Conservation (phyloP, 495 filamentous ascomycete genomes). For the Trichoderma gamsii region DNA sequence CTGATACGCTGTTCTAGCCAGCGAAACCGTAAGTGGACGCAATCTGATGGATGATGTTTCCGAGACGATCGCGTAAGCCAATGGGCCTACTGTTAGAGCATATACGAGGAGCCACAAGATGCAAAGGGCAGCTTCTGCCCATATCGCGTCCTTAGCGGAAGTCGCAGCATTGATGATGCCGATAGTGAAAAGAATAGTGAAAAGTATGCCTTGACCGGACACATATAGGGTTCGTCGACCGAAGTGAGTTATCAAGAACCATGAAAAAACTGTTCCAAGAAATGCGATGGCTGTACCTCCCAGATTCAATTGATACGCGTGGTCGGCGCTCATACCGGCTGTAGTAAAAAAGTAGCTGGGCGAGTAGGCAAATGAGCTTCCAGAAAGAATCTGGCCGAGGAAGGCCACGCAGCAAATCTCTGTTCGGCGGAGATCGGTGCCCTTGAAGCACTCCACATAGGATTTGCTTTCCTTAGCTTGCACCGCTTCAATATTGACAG, state of each 20-base stretch:
- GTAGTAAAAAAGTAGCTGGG: slow-evolving; percentile 62
- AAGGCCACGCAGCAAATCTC: slow-evolving; percentile 58
- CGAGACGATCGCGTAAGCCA: slow-evolving; percentile 32
- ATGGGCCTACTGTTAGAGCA: slow-evolving; percentile 37
- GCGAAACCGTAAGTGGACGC: slow-evolving; percentile 32
- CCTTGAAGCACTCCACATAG: slow-evolving; percentile 60
- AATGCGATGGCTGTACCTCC: slow-evolving; percentile 37
- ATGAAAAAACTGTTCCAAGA: slow-evolving; percentile 33
- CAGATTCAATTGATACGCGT: slow-evolving; percentile 42
- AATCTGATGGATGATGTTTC: slow-evolving; percentile 38
- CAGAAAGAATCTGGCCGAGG: slow-evolving; percentile 61
- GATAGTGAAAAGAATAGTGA: neutral
- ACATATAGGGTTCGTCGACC: slow-evolving; percentile 15
- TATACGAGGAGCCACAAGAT: slow-evolving; percentile 38
- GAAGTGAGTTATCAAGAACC: slow-evolving; percentile 15
- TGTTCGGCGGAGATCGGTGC: slow-evolving; percentile 57
- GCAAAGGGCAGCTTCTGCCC: slow-evolving; percentile 17
- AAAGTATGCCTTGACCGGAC: neutral
- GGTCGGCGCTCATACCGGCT: slow-evolving; percentile 48
- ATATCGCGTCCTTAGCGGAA: slow-evolving; percentile 26
- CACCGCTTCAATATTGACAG: slow-evolving; percentile 54
- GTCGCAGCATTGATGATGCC: slow-evolving; percentile 11
- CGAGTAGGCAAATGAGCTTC: slow-evolving; percentile 60
- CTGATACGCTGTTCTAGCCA: slow-evolving; percentile 33
- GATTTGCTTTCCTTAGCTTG: slow-evolving; percentile 35